Evolutionary conservation across 129 eudicot genomes (phyloP), one percentile per base, ranked within the genome.

Genomic region (Pittosporum tobira): DNA sequence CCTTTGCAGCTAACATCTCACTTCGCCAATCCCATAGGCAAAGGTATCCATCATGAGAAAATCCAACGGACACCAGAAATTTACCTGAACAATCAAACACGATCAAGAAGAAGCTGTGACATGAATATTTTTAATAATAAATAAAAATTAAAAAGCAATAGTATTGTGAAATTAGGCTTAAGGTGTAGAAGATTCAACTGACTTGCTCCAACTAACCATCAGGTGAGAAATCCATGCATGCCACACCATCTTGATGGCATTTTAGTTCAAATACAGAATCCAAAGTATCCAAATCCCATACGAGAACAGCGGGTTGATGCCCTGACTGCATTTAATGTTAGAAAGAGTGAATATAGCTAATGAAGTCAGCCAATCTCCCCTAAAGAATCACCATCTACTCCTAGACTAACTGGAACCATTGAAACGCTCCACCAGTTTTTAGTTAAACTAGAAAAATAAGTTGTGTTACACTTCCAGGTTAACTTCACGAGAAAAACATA

Each of bases 11-110:
- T 63, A 75, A 73, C 31, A 36, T 70, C 68, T 80, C 78, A 48
- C 53, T 77, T 61, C 76, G 66, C 82, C 77, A 84, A 67, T 84
- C 81, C 94, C 94, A 84, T 51, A 84, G 74, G 65, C 84, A 81
- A 47, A 81, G 75, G 65, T 58, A 66, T 48, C 85, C 94, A 60
- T 84, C 94, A 52, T 68, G 74, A 64, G 81, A 79, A 62, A 42
- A 69, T 75, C 94, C 94, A 72, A 77, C 74, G 45, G 88, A 81
- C 7, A 65, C 78, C 25, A 84, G 74, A 64, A 75, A 75, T 71
- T 67, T 84, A 48, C 88, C 94, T 84, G 75, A 24, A 69, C 34
- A 16, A 45, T 30, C 10, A 62, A 19, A 70, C 44, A 65, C 37
- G 1, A 44, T 24, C 52, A 13, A 63, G 6, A 40, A 44, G 48